Percentiles rank a stretch among this genome's conserved stretches.
These are phyloP conservation scores for Coemansia sp. DNA, from an alignment of 192 early-diverging fungal species.

Conservation along the genomic window DNA sequence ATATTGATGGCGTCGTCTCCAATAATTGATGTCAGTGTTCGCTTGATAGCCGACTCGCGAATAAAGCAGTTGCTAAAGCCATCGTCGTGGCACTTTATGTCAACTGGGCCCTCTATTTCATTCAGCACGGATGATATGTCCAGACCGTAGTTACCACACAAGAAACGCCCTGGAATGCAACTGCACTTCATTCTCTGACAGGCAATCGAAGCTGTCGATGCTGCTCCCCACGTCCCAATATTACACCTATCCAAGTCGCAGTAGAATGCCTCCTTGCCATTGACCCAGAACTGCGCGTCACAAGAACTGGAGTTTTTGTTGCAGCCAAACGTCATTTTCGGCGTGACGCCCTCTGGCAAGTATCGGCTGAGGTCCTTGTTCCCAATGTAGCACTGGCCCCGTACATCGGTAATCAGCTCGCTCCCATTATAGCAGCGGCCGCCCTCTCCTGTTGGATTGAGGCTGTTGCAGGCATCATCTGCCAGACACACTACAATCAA, in stretches of 20 bases:
- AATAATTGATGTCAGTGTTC: constrained; percentile 59
- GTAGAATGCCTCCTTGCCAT: constrained; percentile 84
- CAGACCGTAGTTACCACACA: constrained; percentile 83
- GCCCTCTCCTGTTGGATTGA: constrained; percentile 67
- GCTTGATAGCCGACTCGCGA: constrained; percentile 36
- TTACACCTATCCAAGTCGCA: constrained; percentile 77
- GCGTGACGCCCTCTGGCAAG: constrained; percentile 60
- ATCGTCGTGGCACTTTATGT: constrained; percentile 69
- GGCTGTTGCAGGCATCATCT: constrained; percentile 63
- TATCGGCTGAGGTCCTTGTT: constrained; percentile 58
- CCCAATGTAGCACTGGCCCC: constrained; percentile 72
- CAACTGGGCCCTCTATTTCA: constrained; percentile 76
- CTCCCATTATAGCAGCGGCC: constrained; percentile 78
- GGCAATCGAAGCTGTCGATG: constrained; percentile 55
- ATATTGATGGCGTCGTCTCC: constrained; percentile 82
- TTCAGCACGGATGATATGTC: constrained; percentile 78
- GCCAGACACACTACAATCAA: constrained; percentile 58
- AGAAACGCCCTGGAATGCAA: constrained; percentile 74
- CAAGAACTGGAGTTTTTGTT: constrained; percentile 58
- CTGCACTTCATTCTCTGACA: constrained; percentile 77
- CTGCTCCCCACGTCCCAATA: constrained; percentile 52
- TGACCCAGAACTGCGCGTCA: constrained; percentile 86
- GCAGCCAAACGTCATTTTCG: constrained; percentile 77
- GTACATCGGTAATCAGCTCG: constrained; percentile 63
- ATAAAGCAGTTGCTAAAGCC: constrained; percentile 85